phyloP scores from a whole-genome alignment of 2,329 filamentous ascomycete species.

The Ceratocystiopsis sp. region DNA sequence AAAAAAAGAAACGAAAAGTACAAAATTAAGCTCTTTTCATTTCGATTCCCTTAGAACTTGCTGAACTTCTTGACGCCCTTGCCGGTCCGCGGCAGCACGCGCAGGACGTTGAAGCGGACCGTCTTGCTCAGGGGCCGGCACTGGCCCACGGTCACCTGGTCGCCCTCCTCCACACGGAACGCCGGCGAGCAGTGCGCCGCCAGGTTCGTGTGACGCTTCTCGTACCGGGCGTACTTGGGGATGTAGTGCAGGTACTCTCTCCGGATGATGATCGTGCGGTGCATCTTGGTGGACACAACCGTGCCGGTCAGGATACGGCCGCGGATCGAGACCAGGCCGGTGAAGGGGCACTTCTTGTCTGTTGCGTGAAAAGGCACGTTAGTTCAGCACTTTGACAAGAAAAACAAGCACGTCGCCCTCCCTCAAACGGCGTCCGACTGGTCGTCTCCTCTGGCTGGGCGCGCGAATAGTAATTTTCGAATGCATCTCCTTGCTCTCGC shows the following conservation, averaged over 20 bases:
- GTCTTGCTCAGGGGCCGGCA: constrained; percentile 99
- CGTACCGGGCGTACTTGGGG: constrained; percentile 99
- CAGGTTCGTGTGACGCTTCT: constrained; percentile 99
- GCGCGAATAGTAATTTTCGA: too few species aligned
- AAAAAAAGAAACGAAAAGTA: neutral
- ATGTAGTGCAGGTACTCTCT: constrained; percentile 99
- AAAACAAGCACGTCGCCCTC: too few species aligned
- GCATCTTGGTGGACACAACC: constrained; percentile 99
- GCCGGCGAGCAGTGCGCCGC: constrained; percentile 96
- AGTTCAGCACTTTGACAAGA: neutral
- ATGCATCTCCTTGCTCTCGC: too few species aligned
- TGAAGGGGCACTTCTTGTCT: constrained; percentile 99
- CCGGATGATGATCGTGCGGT: constrained; percentile 98
- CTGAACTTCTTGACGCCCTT: constrained; percentile 95
- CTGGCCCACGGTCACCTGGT: constrained; percentile 98
- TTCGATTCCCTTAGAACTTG: constrained; percentile 66
- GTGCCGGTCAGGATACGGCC: constrained; percentile 99
- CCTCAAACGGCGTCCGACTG: too few species aligned
- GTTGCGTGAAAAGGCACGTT: constrained; percentile 10
- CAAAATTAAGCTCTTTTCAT: too few species aligned
- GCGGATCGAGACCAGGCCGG: constrained; percentile 96
- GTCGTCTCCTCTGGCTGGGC: too few species aligned
- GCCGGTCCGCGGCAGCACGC: constrained; percentile 91
- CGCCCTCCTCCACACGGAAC: constrained; percentile 99
- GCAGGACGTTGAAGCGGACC: constrained; percentile 99